A percentile compares a stretch with the other conserved stretches of the same genome.
Conservation (phyloP, 1,284 basidiomycete genomes). For the Macrocybe sp. region DNA sequence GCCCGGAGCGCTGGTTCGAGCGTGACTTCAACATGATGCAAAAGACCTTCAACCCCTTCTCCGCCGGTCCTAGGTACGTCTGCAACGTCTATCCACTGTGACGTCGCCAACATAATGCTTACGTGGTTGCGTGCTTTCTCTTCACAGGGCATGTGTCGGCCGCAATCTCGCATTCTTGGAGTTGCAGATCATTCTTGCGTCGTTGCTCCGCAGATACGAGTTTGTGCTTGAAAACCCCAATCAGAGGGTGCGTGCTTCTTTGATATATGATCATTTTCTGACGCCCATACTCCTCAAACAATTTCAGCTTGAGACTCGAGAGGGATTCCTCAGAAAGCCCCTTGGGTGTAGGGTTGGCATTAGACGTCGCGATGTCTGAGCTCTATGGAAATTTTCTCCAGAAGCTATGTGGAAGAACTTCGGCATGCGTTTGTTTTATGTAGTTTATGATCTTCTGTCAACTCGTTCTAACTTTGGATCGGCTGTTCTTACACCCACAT, state of each 20-base stretch:
- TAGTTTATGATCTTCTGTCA: too few species aligned
- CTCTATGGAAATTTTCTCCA: too few species aligned
- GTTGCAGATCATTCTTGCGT: conserved; percentile 68
- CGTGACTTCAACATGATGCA: conserved; percentile 52
- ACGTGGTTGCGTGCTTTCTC: conserved; percentile 1
- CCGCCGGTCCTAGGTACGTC: conserved; percentile 56
- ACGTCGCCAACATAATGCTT: conserved; percentile 4
- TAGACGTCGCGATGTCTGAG: conserved; percentile 40
- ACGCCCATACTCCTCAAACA: conserved; percentile 1
- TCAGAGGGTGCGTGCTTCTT: conserved; percentile 53
- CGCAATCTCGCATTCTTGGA: conserved; percentile 75
- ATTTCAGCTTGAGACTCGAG: conserved; percentile 56
- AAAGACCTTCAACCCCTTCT: conserved; percentile 76
- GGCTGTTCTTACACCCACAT: too few species aligned
- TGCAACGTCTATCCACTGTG: neutral
- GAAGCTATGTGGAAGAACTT: too few species aligned
- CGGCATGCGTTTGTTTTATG: too few species aligned
- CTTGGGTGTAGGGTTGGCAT: conserved; percentile 63
- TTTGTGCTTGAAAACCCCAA: conserved; percentile 58
- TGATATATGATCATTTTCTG: neutral
- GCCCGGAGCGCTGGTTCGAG: conserved; percentile 83
- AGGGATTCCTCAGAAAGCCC: conserved; percentile 80
- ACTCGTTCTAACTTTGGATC: too few species aligned
- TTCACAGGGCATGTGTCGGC: conserved; percentile 64
- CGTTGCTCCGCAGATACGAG: conserved; percentile 68